phyloP scores from a whole-genome alignment of 2,329 filamentous ascomycete species.

The Fusarium neocosmosporiellum region DNA sequence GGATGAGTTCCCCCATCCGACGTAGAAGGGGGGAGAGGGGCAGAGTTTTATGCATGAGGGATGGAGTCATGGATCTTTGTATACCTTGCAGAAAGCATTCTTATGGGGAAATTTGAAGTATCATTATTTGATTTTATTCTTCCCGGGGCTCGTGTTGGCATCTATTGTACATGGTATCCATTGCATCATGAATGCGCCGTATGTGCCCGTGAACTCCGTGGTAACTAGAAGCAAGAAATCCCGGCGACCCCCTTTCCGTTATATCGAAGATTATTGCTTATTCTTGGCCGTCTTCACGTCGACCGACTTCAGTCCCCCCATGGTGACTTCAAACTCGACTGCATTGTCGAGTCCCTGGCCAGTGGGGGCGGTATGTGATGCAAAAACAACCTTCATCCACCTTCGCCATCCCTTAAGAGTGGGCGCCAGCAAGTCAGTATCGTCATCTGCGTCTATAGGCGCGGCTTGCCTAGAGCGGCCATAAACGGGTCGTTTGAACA shows the following conservation, averaged over 20 bases:
- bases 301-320: constrained; percentile 66
- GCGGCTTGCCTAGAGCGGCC: constrained; percentile 51
- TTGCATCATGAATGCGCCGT: background rate
- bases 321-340: constrained; percentile 80
- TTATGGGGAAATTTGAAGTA: constrained; percentile 19
- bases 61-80: constrained; percentile 33
- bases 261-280: background rate
- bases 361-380: constrained; percentile 74
- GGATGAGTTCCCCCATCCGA: constrained; percentile 87
- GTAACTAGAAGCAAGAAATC: background rate
- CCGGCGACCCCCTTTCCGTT: background rate
- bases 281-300: constrained; percentile 18
- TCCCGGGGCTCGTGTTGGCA: background rate
- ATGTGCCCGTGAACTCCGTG: background rate
- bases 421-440: constrained; percentile 55
- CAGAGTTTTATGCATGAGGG: constrained; percentile 27
- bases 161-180: constrained; percentile 3
- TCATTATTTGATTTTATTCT: constrained; percentile 20
- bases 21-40: constrained; percentile 37
- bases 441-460: constrained; percentile 51
- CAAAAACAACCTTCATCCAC: constrained; percentile 91
- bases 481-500: constrained; percentile 77
- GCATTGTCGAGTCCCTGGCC: constrained; percentile 61
- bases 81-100: constrained; percentile 31
- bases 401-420: constrained; percentile 73